Base-by-base conservation (phyloP, 139 green algal species). In the Auxenochlorella protothecoides region DNA sequence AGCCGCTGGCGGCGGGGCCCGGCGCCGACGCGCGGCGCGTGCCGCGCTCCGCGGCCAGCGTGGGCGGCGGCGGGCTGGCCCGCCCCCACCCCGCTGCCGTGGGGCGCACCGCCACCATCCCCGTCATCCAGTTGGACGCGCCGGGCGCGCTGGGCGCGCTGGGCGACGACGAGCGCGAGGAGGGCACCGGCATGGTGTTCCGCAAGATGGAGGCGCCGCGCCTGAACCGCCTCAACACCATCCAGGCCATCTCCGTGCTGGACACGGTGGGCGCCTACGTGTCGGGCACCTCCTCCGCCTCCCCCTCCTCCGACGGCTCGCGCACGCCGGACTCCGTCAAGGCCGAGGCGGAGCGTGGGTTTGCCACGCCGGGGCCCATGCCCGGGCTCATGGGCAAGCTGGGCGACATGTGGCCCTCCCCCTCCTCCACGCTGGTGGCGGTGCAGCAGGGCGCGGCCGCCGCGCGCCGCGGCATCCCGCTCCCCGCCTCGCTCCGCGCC, bases 51-150 rank as follows among this genome's bases (percentile, higher is more conserved):
- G 55, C 55, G 0, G 55, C 55, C 55, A 27, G 5, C 16, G 16
- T 11, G 5, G 16, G 27, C 5, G 68, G 4, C 2, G 68, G 4
- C 65, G 27, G 54, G 15, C 9, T 62, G 57, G 9, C 57, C 9
- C 57, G 9, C 9, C 57, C 9, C 57, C 57, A 71, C 6, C 15
- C 63, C n/a, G 10, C 10, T 0, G 44, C 53, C 59, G 52, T 73
- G 44, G 13, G 59, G 27, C 27, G 68, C 27, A 12, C 51, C 16
- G 53, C 68, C 53, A 73, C 68, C 2, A 63, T 73, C 8, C 68
- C 68, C 12, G 51, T 73, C 44, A 73, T 73, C 52, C 44, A 13
- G 15, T 11, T 73, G 44, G 64, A 73, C 16, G 44, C 2, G 8
- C 27, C 27, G 27, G 27, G 27, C 27, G 27, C 27, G 27, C 27